Percentiles rank a stretch among this genome's conserved stretches.
Evolutionary conservation across 1,284 basidiomycete species (phyloP).

Genomic region (Vanrija sp.): DNA sequence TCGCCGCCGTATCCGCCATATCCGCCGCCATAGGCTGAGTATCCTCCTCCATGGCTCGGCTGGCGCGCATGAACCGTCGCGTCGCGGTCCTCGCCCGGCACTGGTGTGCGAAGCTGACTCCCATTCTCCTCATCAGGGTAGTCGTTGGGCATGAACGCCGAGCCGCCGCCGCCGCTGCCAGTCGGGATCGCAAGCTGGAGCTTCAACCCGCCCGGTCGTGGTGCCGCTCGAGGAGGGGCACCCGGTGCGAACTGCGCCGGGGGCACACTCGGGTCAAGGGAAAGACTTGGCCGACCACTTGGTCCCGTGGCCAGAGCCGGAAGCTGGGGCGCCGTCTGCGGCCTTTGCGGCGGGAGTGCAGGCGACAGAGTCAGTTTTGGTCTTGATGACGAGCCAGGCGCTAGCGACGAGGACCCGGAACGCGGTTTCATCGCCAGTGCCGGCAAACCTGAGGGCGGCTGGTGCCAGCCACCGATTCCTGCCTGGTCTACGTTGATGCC

Average conservation of each 20-base stretch:
- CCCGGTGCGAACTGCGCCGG: not conserved
- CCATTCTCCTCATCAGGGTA: constrained; percentile 23
- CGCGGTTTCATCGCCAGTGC: constrained; percentile 22
- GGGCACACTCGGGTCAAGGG: not conserved
- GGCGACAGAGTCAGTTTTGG: constrained; percentile 35
- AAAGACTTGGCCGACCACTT: constrained; percentile 18
- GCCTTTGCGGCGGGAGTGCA: not conserved
- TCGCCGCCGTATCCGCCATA: not conserved
- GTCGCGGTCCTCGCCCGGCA: constrained; percentile 34
- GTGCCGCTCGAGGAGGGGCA: constrained; percentile 10
- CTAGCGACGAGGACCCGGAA: constrained; percentile 11
- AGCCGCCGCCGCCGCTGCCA: constrained; percentile 8
- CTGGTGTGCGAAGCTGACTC: constrained; percentile 18
- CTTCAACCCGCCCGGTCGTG: constrained; percentile 13
- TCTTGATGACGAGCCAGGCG: constrained; percentile 23
- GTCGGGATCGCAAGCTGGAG: constrained; percentile 42
- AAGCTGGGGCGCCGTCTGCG: not conserved
- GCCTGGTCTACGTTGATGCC: constrained; percentile 46
- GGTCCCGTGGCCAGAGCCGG: not conserved
- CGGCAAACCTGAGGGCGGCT: constrained; percentile 25
- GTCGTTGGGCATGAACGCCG: constrained; percentile 8
- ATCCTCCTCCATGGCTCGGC: not conserved
- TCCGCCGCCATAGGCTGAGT: constrained; percentile 4
- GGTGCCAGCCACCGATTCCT: constrained; percentile 44
- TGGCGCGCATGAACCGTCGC: constrained; percentile 34